phyloP scores from a whole-genome alignment of 257 asterid genomes.

The Leptodermis oblonga region DNA sequence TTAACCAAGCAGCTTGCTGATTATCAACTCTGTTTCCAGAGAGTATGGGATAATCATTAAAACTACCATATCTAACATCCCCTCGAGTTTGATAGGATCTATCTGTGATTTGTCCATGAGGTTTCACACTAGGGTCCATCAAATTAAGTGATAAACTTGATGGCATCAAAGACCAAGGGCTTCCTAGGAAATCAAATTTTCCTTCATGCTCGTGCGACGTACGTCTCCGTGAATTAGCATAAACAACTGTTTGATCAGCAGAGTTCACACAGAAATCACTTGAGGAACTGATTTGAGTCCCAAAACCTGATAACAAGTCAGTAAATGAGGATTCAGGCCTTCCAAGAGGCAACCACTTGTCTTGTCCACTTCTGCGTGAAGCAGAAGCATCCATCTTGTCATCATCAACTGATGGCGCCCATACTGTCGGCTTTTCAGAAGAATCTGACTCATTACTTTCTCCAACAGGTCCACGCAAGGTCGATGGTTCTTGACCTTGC shows the following conservation, averaged over 20 bases:
- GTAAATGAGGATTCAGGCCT: conserved; percentile 69
- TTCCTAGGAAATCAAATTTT: conserved; percentile 46
- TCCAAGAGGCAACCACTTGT: conserved; percentile 60
- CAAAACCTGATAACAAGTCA: conserved; percentile 79
- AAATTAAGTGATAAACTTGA: conserved; percentile 61
- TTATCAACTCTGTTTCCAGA: conserved; percentile 46
- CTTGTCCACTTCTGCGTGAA: conserved; percentile 49
- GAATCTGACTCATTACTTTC: conserved; percentile 68
- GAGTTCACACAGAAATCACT: conserved; percentile 41
- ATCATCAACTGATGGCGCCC: conserved; percentile 56
- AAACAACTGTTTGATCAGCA: conserved; percentile 37
- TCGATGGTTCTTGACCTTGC: conserved; percentile 88
- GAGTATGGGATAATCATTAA: conserved; percentile 43
- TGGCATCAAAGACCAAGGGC: conserved; percentile 51
- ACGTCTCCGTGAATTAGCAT: conserved; percentile 26
- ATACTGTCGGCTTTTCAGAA: conserved; percentile 51
- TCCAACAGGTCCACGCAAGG: conserved; percentile 65
- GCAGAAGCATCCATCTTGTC: conserved; percentile 48
- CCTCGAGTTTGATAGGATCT: conserved; percentile 43
- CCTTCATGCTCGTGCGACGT: conserved; percentile 54
- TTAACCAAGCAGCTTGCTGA: conserved; percentile 67
- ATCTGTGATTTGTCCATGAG: conserved; percentile 38
- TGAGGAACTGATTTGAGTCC: conserved; percentile 44
- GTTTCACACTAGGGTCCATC: conserved; percentile 54
- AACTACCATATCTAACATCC: conserved; percentile 44